Evolutionary conservation across 2,329 filamentous ascomycete genomes (phyloP).

Genomic region (Rhinocladiella similis): DNA sequence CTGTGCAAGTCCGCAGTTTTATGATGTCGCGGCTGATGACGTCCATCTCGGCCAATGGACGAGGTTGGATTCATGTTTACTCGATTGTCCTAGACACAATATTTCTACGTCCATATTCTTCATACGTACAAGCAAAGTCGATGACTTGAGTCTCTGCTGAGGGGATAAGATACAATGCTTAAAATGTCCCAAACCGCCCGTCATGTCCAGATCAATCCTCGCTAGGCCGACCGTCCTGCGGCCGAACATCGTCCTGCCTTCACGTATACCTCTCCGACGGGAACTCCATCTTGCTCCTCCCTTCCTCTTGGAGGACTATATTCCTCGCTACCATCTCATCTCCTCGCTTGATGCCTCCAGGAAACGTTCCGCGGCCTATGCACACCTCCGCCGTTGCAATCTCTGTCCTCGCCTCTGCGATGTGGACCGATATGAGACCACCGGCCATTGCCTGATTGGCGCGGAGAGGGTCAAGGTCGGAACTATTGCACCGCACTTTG

Average conservation of each 20-base stretch:
- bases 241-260: neutral
- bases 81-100: neutral
- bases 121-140: too few species aligned
- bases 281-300: slow-evolving; percentile 56
- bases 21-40: neutral
- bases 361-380: slow-evolving; percentile 73
- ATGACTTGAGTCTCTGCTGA: too few species aligned
- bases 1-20: neutral
- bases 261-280: slow-evolving; percentile 27
- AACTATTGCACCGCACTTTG: slow-evolving; percentile 82
- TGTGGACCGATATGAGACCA: slow-evolving; percentile 78
- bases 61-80: neutral
- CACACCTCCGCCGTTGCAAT: slow-evolving; percentile 76
- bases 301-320: slow-evolving; percentile 74
- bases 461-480: slow-evolving; percentile 73
- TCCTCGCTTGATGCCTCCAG: slow-evolving; percentile 67
- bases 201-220: slow-evolving; percentile 22
- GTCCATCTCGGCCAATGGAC: neutral
- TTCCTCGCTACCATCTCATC: slow-evolving; percentile 69
- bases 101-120: too few species aligned
- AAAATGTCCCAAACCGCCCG: neutral
- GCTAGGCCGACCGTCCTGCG: slow-evolving; percentile 7
- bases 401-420: slow-evolving; percentile 75
- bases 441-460: slow-evolving; percentile 76
- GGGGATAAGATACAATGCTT: neutral